phyloP scores from a whole-genome alignment of 352 stramenopile species.

The Discostella stelligera region DNA sequence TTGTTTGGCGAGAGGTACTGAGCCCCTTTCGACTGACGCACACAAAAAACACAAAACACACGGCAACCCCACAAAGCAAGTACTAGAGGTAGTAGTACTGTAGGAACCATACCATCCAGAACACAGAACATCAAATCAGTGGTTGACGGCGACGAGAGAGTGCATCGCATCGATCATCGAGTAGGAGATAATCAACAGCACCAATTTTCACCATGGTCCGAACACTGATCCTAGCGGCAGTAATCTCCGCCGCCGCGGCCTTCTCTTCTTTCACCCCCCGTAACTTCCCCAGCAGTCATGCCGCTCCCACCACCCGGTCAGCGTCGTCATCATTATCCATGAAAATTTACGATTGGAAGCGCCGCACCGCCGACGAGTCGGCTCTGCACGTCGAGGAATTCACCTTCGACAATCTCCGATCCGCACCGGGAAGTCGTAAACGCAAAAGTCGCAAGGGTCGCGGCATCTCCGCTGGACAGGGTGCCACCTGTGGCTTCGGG shows the following conservation, averaged over 20 bases:
- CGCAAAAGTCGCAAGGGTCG: constrained; percentile 83
- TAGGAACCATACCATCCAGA: no score
- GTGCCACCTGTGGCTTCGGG: constrained; percentile 85
- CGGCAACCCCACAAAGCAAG: no score
- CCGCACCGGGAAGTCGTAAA: constrained; percentile 74
- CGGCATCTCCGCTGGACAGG: constrained; percentile 85
- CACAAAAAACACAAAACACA: no score
- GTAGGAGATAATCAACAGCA: constrained; percentile 8
- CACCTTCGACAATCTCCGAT: constrained; percentile 72
- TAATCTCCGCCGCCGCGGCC: constrained; percentile 28
- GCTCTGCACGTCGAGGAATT: constrained; percentile 75
- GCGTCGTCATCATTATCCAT: constrained; percentile 58
- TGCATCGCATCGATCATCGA: neutral
- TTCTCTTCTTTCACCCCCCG: constrained; percentile 45
- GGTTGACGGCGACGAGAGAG: no score
- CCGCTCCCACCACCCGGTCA: constrained; percentile 11
- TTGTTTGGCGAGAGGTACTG: no score
- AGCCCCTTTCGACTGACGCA: no score
- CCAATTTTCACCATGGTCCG: constrained; percentile 31
- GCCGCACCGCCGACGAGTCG: constrained; percentile 70
- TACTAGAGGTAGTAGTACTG: no score
- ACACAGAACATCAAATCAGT: no score
- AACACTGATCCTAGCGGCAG: constrained; percentile 36
- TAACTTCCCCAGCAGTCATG: constrained; percentile 25
- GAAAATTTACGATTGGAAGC: constrained; percentile 86